A percentile compares a stretch with the other conserved stretches of the same genome.
Evolutionary conservation across 176 grass and related monocot genomes (phyloP).

Genomic region (Oryza meridionalis): DNA sequence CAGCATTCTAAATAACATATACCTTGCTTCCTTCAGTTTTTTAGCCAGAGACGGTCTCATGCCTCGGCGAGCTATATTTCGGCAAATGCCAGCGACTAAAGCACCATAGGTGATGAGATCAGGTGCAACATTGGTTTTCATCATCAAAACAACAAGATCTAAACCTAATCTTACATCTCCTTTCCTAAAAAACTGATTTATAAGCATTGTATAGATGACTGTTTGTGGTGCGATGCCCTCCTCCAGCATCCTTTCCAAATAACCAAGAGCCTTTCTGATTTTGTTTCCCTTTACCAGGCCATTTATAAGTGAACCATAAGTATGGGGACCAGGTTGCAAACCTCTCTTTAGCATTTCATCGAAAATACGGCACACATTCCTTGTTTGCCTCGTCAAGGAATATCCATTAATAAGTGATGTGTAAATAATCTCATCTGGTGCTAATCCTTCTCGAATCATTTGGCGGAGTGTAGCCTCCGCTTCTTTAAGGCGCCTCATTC

Average conservation of each 20-base stretch:
- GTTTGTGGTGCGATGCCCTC: conserved; percentile 48
- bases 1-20: conserved; percentile 43
- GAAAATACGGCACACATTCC: conserved; percentile 31
- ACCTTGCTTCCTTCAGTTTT: conserved; percentile 38
- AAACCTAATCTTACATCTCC: conserved; percentile 30
- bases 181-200: conserved; percentile 51
- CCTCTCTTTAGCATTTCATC: conserved; percentile 45
- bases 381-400: conserved; percentile 16
- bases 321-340: conserved; percentile 39
- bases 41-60: conserved; percentile 29
- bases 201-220: conserved; percentile 52
- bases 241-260: conserved; percentile 49
- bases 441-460: conserved; percentile 38
- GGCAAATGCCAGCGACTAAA: conserved; percentile 39
- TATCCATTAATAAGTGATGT: conserved; percentile 46
- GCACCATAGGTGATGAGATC: conserved; percentile 43
- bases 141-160: conserved; percentile 41
- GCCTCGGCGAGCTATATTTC: conserved; percentile 27
- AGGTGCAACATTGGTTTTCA: conserved; percentile 42
- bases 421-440: conserved; percentile 46
- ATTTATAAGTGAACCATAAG: conserved; percentile 47
- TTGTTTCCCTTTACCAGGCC: conserved; percentile 43
- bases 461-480: conserved; percentile 28
- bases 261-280: conserved; percentile 27
- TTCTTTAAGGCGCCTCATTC: conserved; percentile 26